These are phyloP conservation scores for Entomortierella lignicola DNA, from an alignment of 192 early-diverging fungal species.

Conservation along the genomic window DNA sequence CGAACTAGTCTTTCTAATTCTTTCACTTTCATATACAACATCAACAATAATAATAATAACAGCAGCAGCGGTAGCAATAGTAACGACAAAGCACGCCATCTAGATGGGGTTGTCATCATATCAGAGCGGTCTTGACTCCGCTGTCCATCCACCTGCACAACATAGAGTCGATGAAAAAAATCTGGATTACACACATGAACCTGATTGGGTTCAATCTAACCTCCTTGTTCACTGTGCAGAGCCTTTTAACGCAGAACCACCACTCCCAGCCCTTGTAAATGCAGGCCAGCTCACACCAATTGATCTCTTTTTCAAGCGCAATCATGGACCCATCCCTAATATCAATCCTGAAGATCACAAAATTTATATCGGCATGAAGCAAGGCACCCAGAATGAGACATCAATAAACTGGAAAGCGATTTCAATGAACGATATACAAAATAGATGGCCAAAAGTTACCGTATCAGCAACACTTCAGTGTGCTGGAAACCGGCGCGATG, in stretches of 20 bases:
- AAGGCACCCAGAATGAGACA: neutral
- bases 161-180: constrained; percentile 33
- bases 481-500: constrained; percentile 84
- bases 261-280: constrained; percentile 62
- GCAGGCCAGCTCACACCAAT: constrained; percentile 81
- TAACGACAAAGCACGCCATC: too few species aligned
- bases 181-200: constrained; percentile 77
- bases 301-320: constrained; percentile 83
- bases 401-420: constrained; percentile 23
- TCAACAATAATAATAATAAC: too few species aligned
- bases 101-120: neutral
- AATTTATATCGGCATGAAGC: constrained; percentile 66
- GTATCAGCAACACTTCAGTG: constrained; percentile 61
- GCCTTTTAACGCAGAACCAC: constrained; percentile 92
- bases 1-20: too few species aligned
- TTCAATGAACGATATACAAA: constrained; percentile 54
- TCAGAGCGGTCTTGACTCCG: neutral
- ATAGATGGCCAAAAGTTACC: constrained; percentile 39
- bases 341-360: constrained; percentile 65
- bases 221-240: constrained; percentile 72
- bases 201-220: constrained; percentile 65
- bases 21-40: too few species aligned
- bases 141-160: constrained; percentile 8
- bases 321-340: constrained; percentile 90
- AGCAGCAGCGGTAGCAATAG: too few species aligned